Evolutionary conservation across 306 rosid genomes (phyloP).

Genomic region (Cajanus cajan): DNA sequence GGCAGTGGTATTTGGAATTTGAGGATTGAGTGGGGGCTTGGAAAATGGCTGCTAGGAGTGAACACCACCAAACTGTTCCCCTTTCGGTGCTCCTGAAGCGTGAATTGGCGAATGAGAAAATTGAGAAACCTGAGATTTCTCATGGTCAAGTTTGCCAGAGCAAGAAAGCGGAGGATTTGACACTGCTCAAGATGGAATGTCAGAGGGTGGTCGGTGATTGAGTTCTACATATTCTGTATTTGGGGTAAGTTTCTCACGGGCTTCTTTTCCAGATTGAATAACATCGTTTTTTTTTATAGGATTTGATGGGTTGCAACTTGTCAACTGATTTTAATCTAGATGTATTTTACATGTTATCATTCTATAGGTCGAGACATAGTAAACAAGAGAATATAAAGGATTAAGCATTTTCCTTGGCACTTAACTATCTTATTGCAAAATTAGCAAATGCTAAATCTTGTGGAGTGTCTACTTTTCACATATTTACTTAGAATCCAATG

Average conservation of each 20-base stretch:
- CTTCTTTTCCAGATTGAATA: neutral
- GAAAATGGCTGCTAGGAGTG: slow-evolving; percentile 71
- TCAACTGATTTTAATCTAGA: neutral
- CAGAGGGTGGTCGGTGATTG: slow-evolving; percentile 64
- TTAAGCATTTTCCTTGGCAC: neutral
- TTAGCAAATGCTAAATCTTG: neutral
- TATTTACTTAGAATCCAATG: neutral
- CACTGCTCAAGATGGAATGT: too few relatives aligned
- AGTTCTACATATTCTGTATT: too few relatives aligned
- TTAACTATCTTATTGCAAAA: slow-evolving; percentile 15
- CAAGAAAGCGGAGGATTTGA: too few relatives aligned
- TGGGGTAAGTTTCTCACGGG: neutral
- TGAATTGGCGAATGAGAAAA: too few relatives aligned
- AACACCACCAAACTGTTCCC: slow-evolving; percentile 84
- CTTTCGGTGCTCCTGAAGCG: slow-evolving; percentile 70
- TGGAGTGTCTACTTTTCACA: slow-evolving; percentile 17
- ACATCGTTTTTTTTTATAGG: neutral
- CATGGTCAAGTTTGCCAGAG: too few relatives aligned
- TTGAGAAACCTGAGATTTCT: too few relatives aligned
- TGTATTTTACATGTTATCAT: neutral
- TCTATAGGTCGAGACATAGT: neutral
- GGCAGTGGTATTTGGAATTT: slow-evolving; percentile 5
- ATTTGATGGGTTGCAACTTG: slow-evolving; percentile 2
- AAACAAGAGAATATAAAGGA: neutral
- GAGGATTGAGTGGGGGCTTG: neutral